Evolutionary conservation across 108 stramenopile genomes (phyloP), one percentile per base, ranked within the genome.

Genomic region (Cyclotella choctawhatcheeana): DNA sequence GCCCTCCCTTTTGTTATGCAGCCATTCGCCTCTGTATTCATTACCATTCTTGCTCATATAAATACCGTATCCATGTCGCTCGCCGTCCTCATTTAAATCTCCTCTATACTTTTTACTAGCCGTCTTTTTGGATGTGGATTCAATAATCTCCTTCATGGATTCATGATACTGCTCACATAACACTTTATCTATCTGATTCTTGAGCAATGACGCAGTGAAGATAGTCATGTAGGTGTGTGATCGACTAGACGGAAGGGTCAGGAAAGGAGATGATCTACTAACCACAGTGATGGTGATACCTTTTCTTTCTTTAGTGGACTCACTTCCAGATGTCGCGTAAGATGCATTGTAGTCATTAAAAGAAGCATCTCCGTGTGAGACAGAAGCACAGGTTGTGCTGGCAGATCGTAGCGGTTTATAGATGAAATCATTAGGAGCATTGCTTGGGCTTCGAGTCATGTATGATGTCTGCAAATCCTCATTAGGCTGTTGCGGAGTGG

Each of bases 41-140:
- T 79, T 79, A 0, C 70, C 77, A 55, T 79, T 79, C 47, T 71
- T 79, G n/a, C 56, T 59, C 10, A 24, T 71, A 65, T 79, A 71
- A 8, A 79, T 69, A 5, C 77, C 77, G 55, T 79, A 79, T 16
- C 77, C 77, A 60, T 79, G 77, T n/a, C 70, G 32, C 52, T 79
- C 58, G 1, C 64, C 64, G 17, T 58, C 48, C 59, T 66, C 48
- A 60, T 79, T 79, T 18, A 60, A 67, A 10, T 79, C 77, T 30
- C 77, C 77, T 13, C 60, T 55, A 60, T 79, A 79, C 56, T 71
- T 79, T 63, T 47, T 67, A 16, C 20, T 67, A 43, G 56, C 50
- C 54, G 44, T 29, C 31, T 66, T 62, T 40, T 44, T 67, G 3
- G 48, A 31, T 44, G 44, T 62, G 44, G 29, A 47, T 0, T 27